These are phyloP conservation scores for Chrysosporium keratinophilum DNA, from an alignment of 2,329 filamentous ascomycete genomes.

Conservation along the genomic window DNA sequence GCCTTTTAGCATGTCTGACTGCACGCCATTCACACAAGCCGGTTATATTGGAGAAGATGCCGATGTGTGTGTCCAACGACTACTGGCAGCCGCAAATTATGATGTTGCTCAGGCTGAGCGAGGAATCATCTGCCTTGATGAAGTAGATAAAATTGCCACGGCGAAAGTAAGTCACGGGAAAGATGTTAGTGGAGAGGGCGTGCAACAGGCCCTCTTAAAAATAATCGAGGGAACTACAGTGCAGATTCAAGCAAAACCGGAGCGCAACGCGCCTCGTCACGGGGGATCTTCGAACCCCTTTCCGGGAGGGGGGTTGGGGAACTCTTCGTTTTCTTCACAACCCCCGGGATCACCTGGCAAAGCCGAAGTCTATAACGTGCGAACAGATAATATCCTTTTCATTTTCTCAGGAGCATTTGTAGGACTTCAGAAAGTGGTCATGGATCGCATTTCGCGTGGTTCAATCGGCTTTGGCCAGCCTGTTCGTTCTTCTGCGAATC, in stretches of 20 bases:
- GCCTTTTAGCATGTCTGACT: constrained; percentile 90
- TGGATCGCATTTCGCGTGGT: constrained; percentile 74
- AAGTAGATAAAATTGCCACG: constrained; percentile 93
- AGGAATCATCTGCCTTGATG: constrained; percentile 90
- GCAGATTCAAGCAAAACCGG: constrained; percentile 71
- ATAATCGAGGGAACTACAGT: constrained; percentile 93
- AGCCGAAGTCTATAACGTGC: constrained; percentile 58
- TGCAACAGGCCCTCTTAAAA: constrained; percentile 90
- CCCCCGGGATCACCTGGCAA: constrained; percentile 29
- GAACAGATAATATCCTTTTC: constrained; percentile 94
- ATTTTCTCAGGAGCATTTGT: constrained; percentile 95
- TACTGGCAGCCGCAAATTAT: constrained; percentile 84
- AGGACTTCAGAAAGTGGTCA: constrained; percentile 74
- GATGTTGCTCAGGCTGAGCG: constrained; percentile 74
- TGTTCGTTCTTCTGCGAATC: constrained; percentile 47
- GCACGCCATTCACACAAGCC: constrained; percentile 89
- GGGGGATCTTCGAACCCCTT: constrained; percentile 31
- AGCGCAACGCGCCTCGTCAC: constrained; percentile 34
- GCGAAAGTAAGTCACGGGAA: constrained; percentile 79
- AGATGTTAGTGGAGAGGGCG: constrained; percentile 91
- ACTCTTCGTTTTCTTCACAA: constrained; percentile 16
- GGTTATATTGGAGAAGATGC: constrained; percentile 97
- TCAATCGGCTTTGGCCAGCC: constrained; percentile 87
- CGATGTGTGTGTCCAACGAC: constrained; percentile 84
- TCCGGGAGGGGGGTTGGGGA: constrained; percentile 18